Evolutionary conservation across 1,139 yeast species (phyloP), one percentile per base, ranked within the genome.

Genomic region (Geotrichum phurueaensis): DNA sequence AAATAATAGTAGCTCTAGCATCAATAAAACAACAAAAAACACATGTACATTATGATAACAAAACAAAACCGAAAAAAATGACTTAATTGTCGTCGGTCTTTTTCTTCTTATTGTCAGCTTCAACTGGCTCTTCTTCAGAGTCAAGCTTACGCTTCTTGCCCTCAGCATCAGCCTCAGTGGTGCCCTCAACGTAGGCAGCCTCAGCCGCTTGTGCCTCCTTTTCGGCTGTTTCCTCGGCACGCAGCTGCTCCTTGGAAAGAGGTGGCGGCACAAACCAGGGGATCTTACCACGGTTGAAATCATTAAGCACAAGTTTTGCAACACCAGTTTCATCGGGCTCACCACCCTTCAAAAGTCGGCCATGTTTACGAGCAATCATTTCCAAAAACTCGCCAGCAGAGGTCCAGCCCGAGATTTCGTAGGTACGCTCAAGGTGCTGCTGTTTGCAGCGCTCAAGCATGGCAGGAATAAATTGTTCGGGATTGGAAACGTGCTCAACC

Each of bases 241-340:
- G 56, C 39, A 65, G 68, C 5, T 63, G 67, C 10, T 73, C 78
- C 61, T 76, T 78, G 57, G 74, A 81, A 27, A 73, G 74, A 18
- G 98, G 98, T 54, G 99, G 98, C 45, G 95, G 85, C 43, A 90
- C 90, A 73, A 94, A 94, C 99, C 99, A 94, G 27, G 99, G 99
- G 61, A 94, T 91, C 72, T 91, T 90, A 64, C 99, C 99, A 75
- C 99, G 84, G 76, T 90, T 94, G 79, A 94, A 94, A 74, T 94
- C 99, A 69, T 89, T 91, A 72, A 94, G 81, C 43, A 94, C 86
- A 71, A 87, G 87, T 74, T 91, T 94, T 57, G 99, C 86, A 62
- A 94, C 92, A 68, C 97, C 96, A 66, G 86, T 81, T 76, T 92
- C 97, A 75, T 94, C 98, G 1, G 98, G 96, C 76, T 94, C 99